Evolutionary conservation across 2,329 filamentous ascomycete species (phyloP).

Genomic region (Achaetomium macrosporum): DNA sequence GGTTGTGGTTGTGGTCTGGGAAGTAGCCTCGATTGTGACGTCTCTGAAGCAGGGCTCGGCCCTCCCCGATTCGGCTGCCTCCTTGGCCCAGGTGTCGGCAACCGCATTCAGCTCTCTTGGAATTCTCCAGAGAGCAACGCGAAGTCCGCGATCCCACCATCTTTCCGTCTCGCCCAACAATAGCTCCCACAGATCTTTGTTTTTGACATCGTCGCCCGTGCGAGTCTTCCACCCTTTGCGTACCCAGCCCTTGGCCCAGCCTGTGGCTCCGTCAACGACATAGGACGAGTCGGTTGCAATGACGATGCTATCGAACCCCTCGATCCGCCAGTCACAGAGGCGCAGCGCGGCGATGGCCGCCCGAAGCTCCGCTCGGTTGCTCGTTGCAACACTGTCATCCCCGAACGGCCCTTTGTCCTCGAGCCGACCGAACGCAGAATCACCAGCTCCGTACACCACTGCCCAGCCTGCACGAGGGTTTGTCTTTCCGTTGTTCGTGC

Average conservation of each 20-base stretch:
- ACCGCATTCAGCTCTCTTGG: neutral
- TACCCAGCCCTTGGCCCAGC: constrained; percentile 1
- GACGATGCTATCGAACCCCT: constrained; percentile 37
- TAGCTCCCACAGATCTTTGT: constrained; percentile 46
- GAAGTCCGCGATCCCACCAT: neutral
- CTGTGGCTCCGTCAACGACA: constrained; percentile 39
- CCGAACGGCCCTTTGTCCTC: constrained; percentile 39
- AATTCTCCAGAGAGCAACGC: constrained; percentile 1
- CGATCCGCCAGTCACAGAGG: constrained; percentile 37
- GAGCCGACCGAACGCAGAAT: constrained; percentile 30
- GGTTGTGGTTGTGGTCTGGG: neutral
- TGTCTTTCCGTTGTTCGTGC: constrained; percentile 1
- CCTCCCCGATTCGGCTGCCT: neutral
- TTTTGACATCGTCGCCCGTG: constrained; percentile 35
- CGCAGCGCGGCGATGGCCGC: constrained; percentile 45
- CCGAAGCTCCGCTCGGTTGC: constrained; percentile 44
- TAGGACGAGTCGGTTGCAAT: constrained; percentile 51
- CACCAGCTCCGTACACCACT: neutral
- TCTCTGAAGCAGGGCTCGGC: neutral
- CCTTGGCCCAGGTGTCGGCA: neutral
- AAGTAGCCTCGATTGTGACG: neutral
- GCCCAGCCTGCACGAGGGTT: constrained; percentile 8
- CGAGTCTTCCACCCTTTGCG: constrained; percentile 25
- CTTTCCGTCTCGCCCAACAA: constrained; percentile 29
- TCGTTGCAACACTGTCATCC: constrained; percentile 18